Base-by-base conservation (phyloP, 2,329 filamentous ascomycete genomes). In the Aspergillus unguis region DNA sequence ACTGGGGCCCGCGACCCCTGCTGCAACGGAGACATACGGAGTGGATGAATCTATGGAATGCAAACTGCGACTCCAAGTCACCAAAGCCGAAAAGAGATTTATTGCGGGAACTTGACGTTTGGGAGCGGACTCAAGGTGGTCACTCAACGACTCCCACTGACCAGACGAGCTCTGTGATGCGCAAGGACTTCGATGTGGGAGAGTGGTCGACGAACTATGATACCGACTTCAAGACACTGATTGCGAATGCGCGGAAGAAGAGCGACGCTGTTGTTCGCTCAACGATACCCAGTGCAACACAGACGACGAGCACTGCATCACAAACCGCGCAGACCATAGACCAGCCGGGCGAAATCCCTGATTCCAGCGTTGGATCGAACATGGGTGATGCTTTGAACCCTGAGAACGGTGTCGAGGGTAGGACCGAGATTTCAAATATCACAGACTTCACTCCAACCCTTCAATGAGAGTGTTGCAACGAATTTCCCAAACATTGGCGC, bases 1-100 rank as follows among this genome's bases (percentile, higher is more conserved):
- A 79, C 7, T 78, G 75, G 54, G 94, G 94, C 1, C 71, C 80
- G 0, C 86, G 86, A 42, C 75, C 80, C 42, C 77, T 92, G 1
- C 77, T 97, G 49, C 87, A 92, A 67, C 82, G 80, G 59, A 83
- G 95, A 17, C 92, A 97, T 65, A 89, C 83, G 26, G 94, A 99
- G 71, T 99, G 92, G 92, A 80, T 94, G 47, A 96, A 94, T 35
- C 75, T 99, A 17, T 96, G 90, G 87, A 99, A 99, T 69, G 89
- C 95, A 8, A 99, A 99, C 67, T 96, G 91, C 72, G 94, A 99
- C 70, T 87, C 92, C 2, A 82, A 81, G 33, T 76, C 77, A 1
- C 90, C 90, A 0, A 88, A 87, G 66, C 77, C 78, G 8, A 90
- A 88, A 58, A 65, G 74, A 5, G 86, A 94, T 52, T 71, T 99